A percentile compares a stretch with the other conserved stretches of the same genome.
These are phyloP conservation scores for Paramecium octaurelia DNA, from an alignment of 73 alveolate genomes.

Conservation along the genomic window DNA sequence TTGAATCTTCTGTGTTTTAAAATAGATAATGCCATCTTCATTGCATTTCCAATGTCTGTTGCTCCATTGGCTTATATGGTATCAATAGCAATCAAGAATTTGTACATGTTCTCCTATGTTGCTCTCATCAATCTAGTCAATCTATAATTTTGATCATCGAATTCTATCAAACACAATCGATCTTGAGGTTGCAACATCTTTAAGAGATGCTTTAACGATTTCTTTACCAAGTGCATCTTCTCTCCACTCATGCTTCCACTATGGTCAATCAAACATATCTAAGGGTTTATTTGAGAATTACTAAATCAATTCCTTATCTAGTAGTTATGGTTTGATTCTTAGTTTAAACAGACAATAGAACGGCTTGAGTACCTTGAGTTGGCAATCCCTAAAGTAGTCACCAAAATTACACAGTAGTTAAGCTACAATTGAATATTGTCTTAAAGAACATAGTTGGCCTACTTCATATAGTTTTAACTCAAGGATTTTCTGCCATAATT, in stretches of 20 bases:
- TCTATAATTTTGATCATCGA: conserved; percentile 30
- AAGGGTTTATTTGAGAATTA: neutral
- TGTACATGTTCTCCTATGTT: neutral
- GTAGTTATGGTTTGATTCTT: neutral
- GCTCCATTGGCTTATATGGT: conserved; percentile 43
- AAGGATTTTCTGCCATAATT: neutral
- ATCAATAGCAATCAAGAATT: conserved; percentile 19
- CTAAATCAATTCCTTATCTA: conserved; percentile 38
- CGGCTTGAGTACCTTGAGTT: neutral
- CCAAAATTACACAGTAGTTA: neutral
- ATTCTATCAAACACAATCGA: neutral
- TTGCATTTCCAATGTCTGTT: conserved; percentile 54
- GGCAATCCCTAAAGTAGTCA: neutral
- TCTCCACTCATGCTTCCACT: conserved; percentile 46
- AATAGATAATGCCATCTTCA: conserved; percentile 55
- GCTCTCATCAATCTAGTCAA: conserved; percentile 27
- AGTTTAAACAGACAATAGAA: neutral
- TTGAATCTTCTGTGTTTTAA: conserved; percentile 54
- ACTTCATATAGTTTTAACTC: neutral
- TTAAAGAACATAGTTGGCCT: neutral
- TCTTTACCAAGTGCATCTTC: neutral
- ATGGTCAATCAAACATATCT: conserved; percentile 34
- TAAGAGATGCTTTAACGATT: neutral
- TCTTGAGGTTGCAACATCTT: neutral
- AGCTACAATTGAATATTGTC: neutral